Base-by-base conservation (phyloP, 2,329 filamentous ascomycete species). In the Fusarium sulawesiense region DNA sequence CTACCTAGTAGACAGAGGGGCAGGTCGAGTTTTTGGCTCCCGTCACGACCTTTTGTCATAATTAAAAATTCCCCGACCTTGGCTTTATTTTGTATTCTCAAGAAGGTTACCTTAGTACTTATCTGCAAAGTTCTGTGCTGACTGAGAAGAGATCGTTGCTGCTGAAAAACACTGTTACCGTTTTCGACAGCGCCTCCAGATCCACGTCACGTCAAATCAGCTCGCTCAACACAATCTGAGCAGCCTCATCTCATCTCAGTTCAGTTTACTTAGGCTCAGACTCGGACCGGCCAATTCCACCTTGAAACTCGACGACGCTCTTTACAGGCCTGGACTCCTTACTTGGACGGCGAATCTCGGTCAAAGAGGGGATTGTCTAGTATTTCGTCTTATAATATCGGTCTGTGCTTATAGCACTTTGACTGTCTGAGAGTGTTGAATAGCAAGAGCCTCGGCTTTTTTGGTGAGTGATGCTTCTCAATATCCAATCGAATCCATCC, bases 361-460 rank as follows among this genome's bases (percentile, higher is more conserved):
- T 18, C 56, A 53, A 53, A 61, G 37, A 34, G 32, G 23, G 41
- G 32, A 53, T 34, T 51, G 23, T 9, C n/a, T 10, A 30, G 23
- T 30, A 32, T 37, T 48, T 42, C 32, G 34, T 48, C 54, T 40
- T 29, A 50, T 40, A 50, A 58, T 48, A 46, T 49, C 58, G 62
- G 63, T 47, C 65, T 67, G 56, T 48, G 61, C 57, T 68, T 45
- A 29, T 60, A n/a, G 56, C 59, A 37, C 34, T n/a, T 51, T 60
- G 50, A 34, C 45, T 34, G 20, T n/a, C 6, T 20, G n/a, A 53
- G 20, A 49, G 45, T 27, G 32, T 45, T 50, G 34, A 41, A 55
- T 48, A 62, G 62, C 68, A 60, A 60, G 55, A 64, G 61, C 68
- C 63, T 72, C 66, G 64, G 70, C 68, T 58, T 65, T 64, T 65